Conservation (phyloP, 371 early-diverging fungal genomes). For the Actinomucor elegans region DNA sequence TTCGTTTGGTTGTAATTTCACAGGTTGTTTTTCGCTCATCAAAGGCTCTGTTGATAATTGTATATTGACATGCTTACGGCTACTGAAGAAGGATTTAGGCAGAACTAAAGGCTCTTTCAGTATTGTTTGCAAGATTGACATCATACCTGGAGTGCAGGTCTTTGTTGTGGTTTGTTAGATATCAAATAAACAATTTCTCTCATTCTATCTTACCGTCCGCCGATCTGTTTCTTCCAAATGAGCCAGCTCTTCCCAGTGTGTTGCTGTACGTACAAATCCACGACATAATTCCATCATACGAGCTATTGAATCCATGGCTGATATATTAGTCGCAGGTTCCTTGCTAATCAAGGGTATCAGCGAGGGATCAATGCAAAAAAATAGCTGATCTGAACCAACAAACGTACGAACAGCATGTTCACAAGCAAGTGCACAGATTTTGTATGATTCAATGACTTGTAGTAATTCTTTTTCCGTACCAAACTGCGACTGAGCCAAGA, state of each 20-base stretch:
- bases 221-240: conserved; percentile 15
- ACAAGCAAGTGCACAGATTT: conserved; percentile 30
- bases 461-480: conserved; percentile 24
- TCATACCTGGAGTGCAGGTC: conserved; percentile 21
- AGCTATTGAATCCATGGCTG: background rate
- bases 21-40: conserved; percentile 27
- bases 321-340: background rate
- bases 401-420: conserved; percentile 32
- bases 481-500: conserved; percentile 25
- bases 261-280: conserved; percentile 18
- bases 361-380: conserved; percentile 35
- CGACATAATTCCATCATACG: conserved; percentile 10
- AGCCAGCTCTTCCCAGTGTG: conserved; percentile 22
- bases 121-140: conserved; percentile 15
- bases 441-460: conserved; percentile 25
- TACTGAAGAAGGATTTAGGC: conserved; percentile 32
- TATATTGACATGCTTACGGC: conserved; percentile 22
- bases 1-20: conserved; percentile 21
- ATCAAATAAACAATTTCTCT: too few species aligned
- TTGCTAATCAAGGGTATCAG: conserved; percentile 25
- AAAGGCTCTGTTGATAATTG: conserved; percentile 34
- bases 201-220: conserved; percentile 11
- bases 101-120: conserved; percentile 25
- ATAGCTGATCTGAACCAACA: conserved; percentile 14
- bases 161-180: too few species aligned